Evolutionary conservation across 371 early-diverging fungal genomes (phyloP).

Genomic region (Circinella umbellata): DNA sequence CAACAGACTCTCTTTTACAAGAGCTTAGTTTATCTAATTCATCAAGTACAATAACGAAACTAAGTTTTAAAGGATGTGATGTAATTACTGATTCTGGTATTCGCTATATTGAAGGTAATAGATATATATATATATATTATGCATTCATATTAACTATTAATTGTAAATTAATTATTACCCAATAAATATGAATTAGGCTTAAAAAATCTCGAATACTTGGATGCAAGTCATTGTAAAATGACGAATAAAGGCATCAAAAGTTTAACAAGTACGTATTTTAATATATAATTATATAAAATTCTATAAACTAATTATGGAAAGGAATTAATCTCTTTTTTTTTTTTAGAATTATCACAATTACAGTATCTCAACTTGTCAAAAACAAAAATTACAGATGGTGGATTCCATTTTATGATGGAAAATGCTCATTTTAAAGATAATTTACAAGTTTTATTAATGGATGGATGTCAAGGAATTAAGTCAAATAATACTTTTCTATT

Average conservation of each 20-base stretch:
- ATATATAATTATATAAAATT: no score
- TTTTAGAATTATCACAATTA: constrained; percentile 29
- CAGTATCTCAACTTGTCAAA: constrained; percentile 38
- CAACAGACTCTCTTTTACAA: constrained; percentile 46
- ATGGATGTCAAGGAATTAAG: constrained; percentile 34
- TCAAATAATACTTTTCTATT: constrained; percentile 21
- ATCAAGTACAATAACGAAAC: constrained; percentile 14
- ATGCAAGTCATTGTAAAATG: constrained; percentile 46
- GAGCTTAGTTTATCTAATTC: constrained; percentile 38
- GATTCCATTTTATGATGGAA: constrained; percentile 24
- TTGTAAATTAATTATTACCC: no score
- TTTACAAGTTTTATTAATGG: constrained; percentile 28
- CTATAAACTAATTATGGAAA: no score
- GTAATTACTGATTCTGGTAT: constrained; percentile 45
- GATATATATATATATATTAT: neutral
- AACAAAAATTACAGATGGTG: constrained; percentile 42
- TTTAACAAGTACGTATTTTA: no score
- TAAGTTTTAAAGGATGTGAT: constrained; percentile 48
- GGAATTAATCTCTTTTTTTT: no score
- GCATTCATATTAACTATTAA: neutral
- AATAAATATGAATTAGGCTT: constrained; percentile 22
- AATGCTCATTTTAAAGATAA: constrained; percentile 24
- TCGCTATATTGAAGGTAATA: constrained; percentile 34
- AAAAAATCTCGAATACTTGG: constrained; percentile 39
- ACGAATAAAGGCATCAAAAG: constrained; percentile 43